Conservation (phyloP, 139 green algal genomes). For the Chlamydomonas sphaeroides region DNA sequence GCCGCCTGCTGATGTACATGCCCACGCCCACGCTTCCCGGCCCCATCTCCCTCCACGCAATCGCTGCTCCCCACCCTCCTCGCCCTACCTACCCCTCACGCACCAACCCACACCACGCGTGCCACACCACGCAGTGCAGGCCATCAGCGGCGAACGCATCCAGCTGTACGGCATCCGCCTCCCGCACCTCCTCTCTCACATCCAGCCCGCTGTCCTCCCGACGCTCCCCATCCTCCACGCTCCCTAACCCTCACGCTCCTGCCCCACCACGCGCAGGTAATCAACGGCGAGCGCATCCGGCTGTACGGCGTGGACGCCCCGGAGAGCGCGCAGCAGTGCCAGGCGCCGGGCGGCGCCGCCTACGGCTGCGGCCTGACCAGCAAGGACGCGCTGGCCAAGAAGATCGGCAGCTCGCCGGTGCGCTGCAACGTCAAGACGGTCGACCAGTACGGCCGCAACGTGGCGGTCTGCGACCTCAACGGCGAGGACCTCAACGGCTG, state of each 20-base stretch:
- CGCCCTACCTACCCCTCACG: no score
- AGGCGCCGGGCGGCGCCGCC: slow-evolving; percentile 12
- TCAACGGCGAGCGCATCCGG: slow-evolving; percentile 57
- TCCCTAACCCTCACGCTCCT: no score
- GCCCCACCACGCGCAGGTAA: background rate
- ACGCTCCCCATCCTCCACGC: background rate
- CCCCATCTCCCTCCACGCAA: no score
- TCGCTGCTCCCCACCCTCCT: no score
- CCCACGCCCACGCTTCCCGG: no score
- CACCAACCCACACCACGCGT: no score
- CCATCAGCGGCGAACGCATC: no score
- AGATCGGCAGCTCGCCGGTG: slow-evolving; percentile 60
- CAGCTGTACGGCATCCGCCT: no score
- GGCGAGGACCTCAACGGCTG: slow-evolving; percentile 73
- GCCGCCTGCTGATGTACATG: no score
- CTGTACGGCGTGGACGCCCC: slow-evolving; percentile 85
- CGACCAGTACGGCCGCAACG: slow-evolving; percentile 79
- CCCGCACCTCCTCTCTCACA: no score
- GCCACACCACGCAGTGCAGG: no score
- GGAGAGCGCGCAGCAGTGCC: slow-evolving; percentile 81
- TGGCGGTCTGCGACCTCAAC: slow-evolving; percentile 66
- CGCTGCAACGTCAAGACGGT: slow-evolving; percentile 66
- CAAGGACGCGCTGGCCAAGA: slow-evolving; percentile 61
- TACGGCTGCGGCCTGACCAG: slow-evolving; percentile 53
- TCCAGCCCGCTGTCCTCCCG: slow-evolving; percentile 46